phyloP scores from a whole-genome alignment of 2,329 filamentous ascomycete species.

The Nemania bipapillata region DNA sequence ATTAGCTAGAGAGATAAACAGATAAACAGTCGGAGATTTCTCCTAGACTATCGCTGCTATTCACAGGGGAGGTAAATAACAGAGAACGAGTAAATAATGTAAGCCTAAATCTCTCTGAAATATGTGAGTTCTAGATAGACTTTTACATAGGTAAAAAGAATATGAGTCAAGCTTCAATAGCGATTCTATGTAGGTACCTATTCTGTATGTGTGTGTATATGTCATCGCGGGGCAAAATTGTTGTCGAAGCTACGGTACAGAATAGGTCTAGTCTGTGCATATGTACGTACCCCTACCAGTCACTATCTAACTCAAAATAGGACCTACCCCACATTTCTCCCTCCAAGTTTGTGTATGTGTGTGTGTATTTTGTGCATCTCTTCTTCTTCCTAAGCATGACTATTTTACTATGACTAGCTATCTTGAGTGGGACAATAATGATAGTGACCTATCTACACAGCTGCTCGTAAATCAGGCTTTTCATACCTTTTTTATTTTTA shows the following conservation, averaged over 20 bases:
- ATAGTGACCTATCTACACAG: no score
- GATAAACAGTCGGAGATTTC: neutral
- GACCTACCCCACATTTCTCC: no score
- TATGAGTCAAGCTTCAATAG: slow-evolving; percentile 10
- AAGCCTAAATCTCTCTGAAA: neutral
- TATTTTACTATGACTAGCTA: no score
- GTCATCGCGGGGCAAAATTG: slow-evolving; percentile 3
- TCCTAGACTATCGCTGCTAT: neutral
- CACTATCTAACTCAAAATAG: no score
- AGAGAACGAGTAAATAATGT: neutral
- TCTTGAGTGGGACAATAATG: no score
- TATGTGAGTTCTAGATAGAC: neutral
- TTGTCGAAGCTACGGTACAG: neutral
- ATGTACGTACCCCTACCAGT: no score
- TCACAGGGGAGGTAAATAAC: neutral
- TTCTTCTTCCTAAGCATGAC: no score
- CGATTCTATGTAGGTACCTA: neutral
- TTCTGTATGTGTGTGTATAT: neutral
- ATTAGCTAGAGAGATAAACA: neutral
- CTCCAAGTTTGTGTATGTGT: no score
- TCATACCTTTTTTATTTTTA: no score
- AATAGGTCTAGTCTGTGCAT: neutral
- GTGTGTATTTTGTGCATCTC: no score
- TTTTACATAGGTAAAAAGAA: neutral
- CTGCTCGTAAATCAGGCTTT: no score